Evolutionary conservation across 2,329 filamentous ascomycete genomes (phyloP).

Genomic region (Lasiodiplodia gonubiensis): DNA sequence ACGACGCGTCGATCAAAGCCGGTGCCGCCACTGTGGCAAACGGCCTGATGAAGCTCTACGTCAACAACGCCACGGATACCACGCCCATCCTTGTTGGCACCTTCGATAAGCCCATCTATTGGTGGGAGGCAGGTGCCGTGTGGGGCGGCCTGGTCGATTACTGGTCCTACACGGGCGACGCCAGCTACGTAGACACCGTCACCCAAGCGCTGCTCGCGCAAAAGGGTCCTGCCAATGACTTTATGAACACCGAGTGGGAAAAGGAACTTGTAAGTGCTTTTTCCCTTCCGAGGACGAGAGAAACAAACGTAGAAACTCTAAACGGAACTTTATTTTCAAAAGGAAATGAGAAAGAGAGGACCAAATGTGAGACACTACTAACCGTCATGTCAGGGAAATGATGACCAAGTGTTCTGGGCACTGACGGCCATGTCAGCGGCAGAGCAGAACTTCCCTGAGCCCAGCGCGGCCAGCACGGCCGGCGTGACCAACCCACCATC

Average conservation of each 20-base stretch:
- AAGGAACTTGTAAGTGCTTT: conserved; percentile 48
- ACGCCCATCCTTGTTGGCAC: conserved; percentile 55
- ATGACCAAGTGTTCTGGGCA: conserved; percentile 65
- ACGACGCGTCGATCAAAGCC: conserved; percentile 16
- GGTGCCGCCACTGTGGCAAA: conserved; percentile 17
- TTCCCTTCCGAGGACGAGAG: conserved; percentile 30
- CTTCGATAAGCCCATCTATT: conserved; percentile 52
- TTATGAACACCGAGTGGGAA: conserved; percentile 58
- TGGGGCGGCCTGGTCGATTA: conserved; percentile 49
- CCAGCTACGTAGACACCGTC: conserved; percentile 46
- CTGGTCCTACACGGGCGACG: conserved; percentile 51
- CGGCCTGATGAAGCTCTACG: conserved; percentile 22
- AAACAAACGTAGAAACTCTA: not conserved
- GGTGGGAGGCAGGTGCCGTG: conserved; percentile 52
- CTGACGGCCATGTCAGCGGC: conserved; percentile 64
- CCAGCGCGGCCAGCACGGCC: conserved; percentile 33
- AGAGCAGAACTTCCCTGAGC: conserved; percentile 55
- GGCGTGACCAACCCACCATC: conserved; percentile 46
- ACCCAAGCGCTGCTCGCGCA: conserved; percentile 71
- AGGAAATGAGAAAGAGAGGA: not conserved
- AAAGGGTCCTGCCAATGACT: conserved; percentile 73
- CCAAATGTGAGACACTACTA: not conserved
- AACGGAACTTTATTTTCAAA: not conserved
- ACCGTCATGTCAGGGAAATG: conserved; percentile 56
- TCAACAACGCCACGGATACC: conserved; percentile 14